Conservation (phyloP, 2,329 filamentous ascomycete species). For the Penicillium sp. region DNA sequence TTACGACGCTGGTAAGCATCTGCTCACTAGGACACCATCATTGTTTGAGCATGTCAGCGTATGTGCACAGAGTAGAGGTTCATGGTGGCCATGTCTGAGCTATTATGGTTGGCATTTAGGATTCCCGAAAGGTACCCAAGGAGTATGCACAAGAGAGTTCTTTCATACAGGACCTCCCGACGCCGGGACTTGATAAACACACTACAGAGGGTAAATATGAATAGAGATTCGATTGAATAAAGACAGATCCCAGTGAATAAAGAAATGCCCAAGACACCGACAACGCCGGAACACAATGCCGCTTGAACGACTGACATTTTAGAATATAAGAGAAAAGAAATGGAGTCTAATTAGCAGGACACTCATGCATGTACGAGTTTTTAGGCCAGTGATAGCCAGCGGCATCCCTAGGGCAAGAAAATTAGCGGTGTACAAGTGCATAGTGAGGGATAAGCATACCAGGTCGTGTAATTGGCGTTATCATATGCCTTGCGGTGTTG, state of each 20-base stretch:
- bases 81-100: no score
- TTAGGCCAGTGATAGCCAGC: conserved; percentile 62
- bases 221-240: background rate
- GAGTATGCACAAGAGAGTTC: no score
- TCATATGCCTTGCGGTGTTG: conserved; percentile 62
- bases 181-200: background rate
- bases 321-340: conserved; percentile 5
- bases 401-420: conserved; percentile 35
- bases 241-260: conserved; percentile 4
- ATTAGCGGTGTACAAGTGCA: background rate
- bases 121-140: no score
- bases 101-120: no score
- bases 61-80: no score
- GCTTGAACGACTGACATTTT: conserved; percentile 24
- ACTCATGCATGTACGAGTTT: conserved; percentile 63
- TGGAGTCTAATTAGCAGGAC: conserved; percentile 34
- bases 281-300: conserved; percentile 32
- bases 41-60: no score
- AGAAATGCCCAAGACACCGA: conserved; percentile 12
- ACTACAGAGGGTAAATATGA: background rate
- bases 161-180: no score
- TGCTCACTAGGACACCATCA: no score
- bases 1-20: no score
- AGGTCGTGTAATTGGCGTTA: conserved; percentile 65
- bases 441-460: conserved; percentile 45